Conservation (phyloP, 106 monocot species). For the Dioscorea alata region DNA sequence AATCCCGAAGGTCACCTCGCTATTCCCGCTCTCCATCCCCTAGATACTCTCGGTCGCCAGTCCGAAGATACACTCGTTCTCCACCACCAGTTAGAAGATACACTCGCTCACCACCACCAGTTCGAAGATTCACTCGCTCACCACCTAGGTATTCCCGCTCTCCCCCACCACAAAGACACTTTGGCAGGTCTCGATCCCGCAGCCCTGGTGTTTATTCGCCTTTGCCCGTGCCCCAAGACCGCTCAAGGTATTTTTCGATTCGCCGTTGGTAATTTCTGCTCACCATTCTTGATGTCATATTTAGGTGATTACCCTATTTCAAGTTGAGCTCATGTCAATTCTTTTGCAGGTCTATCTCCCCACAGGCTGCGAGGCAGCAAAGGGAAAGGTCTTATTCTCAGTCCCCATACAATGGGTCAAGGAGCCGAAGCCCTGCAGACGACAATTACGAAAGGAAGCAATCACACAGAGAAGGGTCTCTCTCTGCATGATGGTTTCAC, state of each 20-base stretch:
- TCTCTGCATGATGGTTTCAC: slow-evolving; percentile 5
- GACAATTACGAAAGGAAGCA: slow-evolving; percentile 15
- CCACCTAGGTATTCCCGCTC: slow-evolving; percentile 6
- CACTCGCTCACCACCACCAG: slow-evolving; percentile 16
- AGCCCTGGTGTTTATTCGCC: background rate
- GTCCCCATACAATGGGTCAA: slow-evolving; percentile 35
- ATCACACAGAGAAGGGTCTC: slow-evolving; percentile 21
- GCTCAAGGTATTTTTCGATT: slow-evolving; percentile 18
- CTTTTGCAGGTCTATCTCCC: slow-evolving; percentile 39
- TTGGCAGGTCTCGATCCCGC: slow-evolving; percentile 1
- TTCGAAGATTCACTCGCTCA: slow-evolving; percentile 18
- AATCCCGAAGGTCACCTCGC: slow-evolving; percentile 17
- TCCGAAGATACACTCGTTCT: slow-evolving; percentile 26
- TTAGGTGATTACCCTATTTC: no score
- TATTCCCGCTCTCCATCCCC: slow-evolving; percentile 24
- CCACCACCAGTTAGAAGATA: slow-evolving; percentile 19
- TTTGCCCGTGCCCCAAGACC: slow-evolving; percentile 9
- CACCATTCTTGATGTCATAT: background rate
- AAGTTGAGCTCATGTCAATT: background rate
- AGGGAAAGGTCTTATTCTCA: slow-evolving; percentile 14
- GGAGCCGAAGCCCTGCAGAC: slow-evolving; percentile 33
- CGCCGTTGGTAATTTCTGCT: background rate
- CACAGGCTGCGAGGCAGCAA: slow-evolving; percentile 3
- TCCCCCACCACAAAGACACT: background rate
- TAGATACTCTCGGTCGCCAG: slow-evolving; percentile 26